These are phyloP conservation scores for Hymenoscyphus linearis DNA, from an alignment of 2,329 filamentous ascomycete genomes.

Conservation along the genomic window DNA sequence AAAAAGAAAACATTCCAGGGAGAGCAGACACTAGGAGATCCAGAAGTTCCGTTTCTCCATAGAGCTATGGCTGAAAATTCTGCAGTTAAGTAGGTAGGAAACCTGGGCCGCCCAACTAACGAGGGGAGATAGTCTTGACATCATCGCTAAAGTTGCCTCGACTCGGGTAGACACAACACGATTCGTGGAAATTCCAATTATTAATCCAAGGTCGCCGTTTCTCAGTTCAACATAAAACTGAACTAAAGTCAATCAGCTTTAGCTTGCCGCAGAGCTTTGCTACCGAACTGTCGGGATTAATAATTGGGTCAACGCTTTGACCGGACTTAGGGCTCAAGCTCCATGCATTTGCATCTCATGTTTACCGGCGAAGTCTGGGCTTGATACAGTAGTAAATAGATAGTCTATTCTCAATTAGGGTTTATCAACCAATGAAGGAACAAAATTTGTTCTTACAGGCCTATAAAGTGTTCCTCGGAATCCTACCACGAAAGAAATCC, in stretches of 20 bases:
- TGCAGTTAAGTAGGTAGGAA: no score
- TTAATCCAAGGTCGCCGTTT: no score
- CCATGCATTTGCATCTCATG: neutral
- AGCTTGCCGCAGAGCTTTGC: neutral
- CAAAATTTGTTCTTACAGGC: neutral
- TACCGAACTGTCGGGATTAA: neutral
- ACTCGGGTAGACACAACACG: no score
- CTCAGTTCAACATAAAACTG: neutral
- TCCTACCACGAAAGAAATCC: neutral
- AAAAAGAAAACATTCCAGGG: neutral
- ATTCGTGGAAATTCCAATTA: no score
- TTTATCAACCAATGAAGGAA: neutral
- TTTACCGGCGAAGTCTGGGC: neutral
- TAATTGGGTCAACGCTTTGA: neutral
- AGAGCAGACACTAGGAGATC: neutral
- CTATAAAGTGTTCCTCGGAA: neutral
- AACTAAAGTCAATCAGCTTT: neutral
- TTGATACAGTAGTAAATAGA: neutral
- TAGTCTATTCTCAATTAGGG: no score
- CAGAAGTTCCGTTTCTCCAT: no score
- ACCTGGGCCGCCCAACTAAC: no score
- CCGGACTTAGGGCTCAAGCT: no score
- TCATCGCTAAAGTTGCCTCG: no score
- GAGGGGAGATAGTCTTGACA: no score
- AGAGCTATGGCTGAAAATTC: no score